Base-by-base conservation (phyloP, 179 eudicot species). In the Patellifolia procumbens region DNA sequence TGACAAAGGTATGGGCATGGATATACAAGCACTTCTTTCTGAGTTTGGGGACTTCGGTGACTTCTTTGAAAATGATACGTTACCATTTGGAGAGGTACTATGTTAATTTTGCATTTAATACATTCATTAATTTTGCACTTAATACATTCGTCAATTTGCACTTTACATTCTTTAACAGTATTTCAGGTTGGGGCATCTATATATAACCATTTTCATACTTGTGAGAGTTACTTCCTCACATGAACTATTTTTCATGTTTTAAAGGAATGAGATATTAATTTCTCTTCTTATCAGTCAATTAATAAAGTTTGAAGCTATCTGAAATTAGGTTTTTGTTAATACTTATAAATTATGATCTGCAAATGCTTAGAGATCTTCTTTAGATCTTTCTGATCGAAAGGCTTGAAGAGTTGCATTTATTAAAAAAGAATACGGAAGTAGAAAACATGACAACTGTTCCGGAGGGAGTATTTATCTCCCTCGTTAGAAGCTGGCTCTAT, bases 31-130 rank as follows among this genome's bases (percentile, higher is more conserved):
- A 73, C 92, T 95, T 74, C 88, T 95, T 29, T 87, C 97, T 34
- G 99, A 95, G 81, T 95, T 95, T 81, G 99, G 99, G 24, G 98
- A 93, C 76, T 95, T 95, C 78, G 98, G 99, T 52, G 99, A 95
- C 81, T 91, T 95, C 78, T 95, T 95, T 79, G 91, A 88, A 85
- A 88, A 77, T 82, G 99, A 93, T 76, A 86, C 83, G 67, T 83
- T 95, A 83, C 91, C 97, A 31, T 90, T 95, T 85, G 99, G 99
- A 58, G 98, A 95, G 96, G 99, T 95, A 91, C 77, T 72, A 20
- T 63, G 76, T 64, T 29, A 29, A 20, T 15, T 34, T 45, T 52
- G 68, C 70, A 9, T 43, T 62, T 37, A 5, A 16, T 24, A 34
- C 16, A 42, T 69, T 39, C 39, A 17, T 51, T 29, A 35, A 67